Evolutionary conservation across 345 rosid species (phyloP), one percentile per base, ranked within the genome.

Genomic region (Heritiera fomes): DNA sequence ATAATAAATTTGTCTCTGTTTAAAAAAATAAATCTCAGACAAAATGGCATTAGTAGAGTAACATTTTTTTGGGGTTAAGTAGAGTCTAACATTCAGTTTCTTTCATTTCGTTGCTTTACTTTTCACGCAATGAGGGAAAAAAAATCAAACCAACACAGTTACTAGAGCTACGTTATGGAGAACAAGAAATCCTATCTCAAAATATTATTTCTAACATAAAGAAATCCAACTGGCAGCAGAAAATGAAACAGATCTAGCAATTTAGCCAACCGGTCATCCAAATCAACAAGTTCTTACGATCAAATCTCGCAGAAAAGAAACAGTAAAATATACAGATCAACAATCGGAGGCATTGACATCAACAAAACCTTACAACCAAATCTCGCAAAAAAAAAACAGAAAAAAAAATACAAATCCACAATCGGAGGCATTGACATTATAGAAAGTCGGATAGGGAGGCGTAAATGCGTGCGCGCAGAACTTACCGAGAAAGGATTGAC

Each of bases 401-500:
- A 43, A 17, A 23, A 23, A 28, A 58, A 0, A 40, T 12, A 13
- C 23, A 47, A 73, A 71, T 20, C 59, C 8, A 32, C 23, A 64
- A 28, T 30, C 32, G 52, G 14, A 40, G 53, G 64, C 41, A 28
- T 20, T 34, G 61, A 2, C 53, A 41, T 52, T 7, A 73, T 38
- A 49, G 30, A n/a, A 73, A 6, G n/a, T 5, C 18, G 43, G 23
- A 43, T 8, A 52, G 4, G 8, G 28, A 73, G n/a, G 66, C 7
- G 18, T 14, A 15, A 50, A 56, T 3, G 71, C 38, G 30, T 20
- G 55, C 41, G 13, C 10, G 47, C 14, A 63, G 23, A 47, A 52
- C 88, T 81, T 87, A 97, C 99, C 87, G 98, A 91, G 81, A 94
- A 97, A 77, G 98, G 98, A 87, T 94, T 96, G 80, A 90, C 90